These are phyloP conservation scores for Microsporum ferrugineum DNA, from an alignment of 2,329 filamentous ascomycete genomes.

Conservation along the genomic window DNA sequence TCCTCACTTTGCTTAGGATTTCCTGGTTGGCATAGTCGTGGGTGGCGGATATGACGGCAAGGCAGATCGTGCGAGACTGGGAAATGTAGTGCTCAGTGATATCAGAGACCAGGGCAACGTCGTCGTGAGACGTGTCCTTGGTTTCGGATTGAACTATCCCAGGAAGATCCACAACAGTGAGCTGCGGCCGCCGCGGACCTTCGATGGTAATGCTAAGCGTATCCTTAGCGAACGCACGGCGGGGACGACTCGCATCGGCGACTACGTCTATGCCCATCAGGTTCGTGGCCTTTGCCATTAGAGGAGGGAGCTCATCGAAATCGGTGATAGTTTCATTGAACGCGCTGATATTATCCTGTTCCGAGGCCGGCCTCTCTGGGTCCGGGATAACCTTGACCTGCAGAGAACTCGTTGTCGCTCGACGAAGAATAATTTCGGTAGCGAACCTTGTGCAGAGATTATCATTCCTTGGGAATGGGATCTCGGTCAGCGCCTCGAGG, in stretches of 20 bases:
- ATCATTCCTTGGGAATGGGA: slow-evolving; percentile 11
- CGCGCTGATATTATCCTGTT: slow-evolving; percentile 11
- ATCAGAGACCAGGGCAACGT: slow-evolving; percentile 13
- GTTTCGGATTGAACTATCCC: slow-evolving; percentile 11
- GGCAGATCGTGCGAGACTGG: slow-evolving; percentile 48
- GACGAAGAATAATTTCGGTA: slow-evolving; percentile 37
- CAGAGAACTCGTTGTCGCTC: slow-evolving; percentile 13
- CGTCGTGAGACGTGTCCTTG: slow-evolving; percentile 11
- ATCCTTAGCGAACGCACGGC: slow-evolving; percentile 10
- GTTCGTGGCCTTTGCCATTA: slow-evolving; percentile 3
- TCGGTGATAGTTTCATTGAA: slow-evolving; percentile 5
- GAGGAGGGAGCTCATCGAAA: not conserved
- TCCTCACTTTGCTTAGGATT: slow-evolving; percentile 35
- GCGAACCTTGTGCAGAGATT: slow-evolving; percentile 37
- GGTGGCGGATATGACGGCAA: slow-evolving; percentile 44
- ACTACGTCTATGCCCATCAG: slow-evolving; percentile 1
- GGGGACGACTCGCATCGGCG: slow-evolving; percentile 5
- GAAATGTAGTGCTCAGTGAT: slow-evolving; percentile 40
- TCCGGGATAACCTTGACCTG: slow-evolving; percentile 16
- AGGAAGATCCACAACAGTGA: slow-evolving; percentile 14
- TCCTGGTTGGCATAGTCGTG: slow-evolving; percentile 46
- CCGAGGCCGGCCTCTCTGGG: not conserved
- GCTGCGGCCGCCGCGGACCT: slow-evolving; percentile 7
- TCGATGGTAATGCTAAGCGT: slow-evolving; percentile 6
- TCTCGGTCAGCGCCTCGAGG: slow-evolving; percentile 12